A percentile compares a stretch with the other conserved stretches of the same genome.
Evolutionary conservation across 2,329 filamentous ascomycete species (phyloP).

Genomic region (Aureobasidium lini): DNA sequence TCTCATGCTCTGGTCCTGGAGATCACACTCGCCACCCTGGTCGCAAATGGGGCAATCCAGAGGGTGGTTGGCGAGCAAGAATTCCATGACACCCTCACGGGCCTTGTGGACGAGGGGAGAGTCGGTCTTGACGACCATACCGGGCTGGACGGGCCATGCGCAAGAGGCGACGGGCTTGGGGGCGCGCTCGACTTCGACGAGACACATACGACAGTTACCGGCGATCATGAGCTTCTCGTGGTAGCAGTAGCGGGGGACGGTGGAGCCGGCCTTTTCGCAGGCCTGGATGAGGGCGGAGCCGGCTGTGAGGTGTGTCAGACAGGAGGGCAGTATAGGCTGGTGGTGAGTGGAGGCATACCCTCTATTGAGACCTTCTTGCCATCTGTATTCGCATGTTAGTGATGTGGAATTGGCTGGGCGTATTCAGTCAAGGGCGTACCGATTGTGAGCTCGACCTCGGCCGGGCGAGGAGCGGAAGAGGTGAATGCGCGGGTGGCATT

Average conservation of each 20-base stretch:
- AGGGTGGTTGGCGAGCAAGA: conserved; percentile 90
- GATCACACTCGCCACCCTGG: conserved; percentile 97
- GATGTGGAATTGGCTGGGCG: not conserved
- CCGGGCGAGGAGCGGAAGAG: conserved; percentile 67
- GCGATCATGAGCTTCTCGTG: conserved; percentile 99
- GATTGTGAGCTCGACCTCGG: conserved; percentile 95
- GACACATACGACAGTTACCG: conserved; percentile 98
- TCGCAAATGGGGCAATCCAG: conserved; percentile 97
- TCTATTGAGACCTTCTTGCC: conserved; percentile 97
- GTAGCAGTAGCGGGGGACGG: conserved; percentile 95
- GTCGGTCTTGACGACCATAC: conserved; percentile 99
- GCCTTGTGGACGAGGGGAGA: conserved; percentile 95
- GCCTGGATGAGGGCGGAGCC: conserved; percentile 97
- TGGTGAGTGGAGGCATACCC: conserved; percentile 50
- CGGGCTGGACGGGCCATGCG: conserved; percentile 96
- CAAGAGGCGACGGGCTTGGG: conserved; percentile 98
- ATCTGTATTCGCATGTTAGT: conserved; percentile 51
- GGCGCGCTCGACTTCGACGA: conserved; percentile 93
- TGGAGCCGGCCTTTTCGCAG: conserved; percentile 93
- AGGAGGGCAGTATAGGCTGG: not conserved
- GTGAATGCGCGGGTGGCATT: conserved; percentile 71
- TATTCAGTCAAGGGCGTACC: conserved; percentile 47
- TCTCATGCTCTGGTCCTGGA: conserved; percentile 98
- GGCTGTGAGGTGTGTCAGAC: conserved; percentile 47
- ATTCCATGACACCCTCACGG: conserved; percentile 98